These are phyloP conservation scores for Fraxinus pennsylvanica DNA, from an alignment of 257 asterid genomes.

Conservation along the genomic window DNA sequence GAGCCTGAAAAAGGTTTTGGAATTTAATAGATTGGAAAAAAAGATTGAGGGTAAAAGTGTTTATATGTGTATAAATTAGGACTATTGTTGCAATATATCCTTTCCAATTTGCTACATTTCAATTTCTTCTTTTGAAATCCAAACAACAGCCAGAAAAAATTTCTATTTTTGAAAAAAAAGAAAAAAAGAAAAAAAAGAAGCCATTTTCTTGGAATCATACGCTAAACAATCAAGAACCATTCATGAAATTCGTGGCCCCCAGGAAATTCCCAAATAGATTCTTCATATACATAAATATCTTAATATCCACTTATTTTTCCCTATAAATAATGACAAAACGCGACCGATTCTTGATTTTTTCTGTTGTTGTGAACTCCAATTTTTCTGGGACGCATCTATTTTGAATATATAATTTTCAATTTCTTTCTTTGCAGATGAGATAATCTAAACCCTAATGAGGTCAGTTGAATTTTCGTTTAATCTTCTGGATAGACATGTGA, in stretches of 20 bases:
- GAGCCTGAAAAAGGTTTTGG: neutral
- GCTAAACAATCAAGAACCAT: slow-evolving; percentile 42
- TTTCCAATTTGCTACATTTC: neutral
- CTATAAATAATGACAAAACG: neutral
- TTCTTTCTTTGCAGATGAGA: slow-evolving; percentile 33
- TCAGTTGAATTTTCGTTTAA: slow-evolving; percentile 20
- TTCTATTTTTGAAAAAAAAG: slow-evolving; percentile 6
- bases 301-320: slow-evolving; percentile 28
- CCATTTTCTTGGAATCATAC: slow-evolving; percentile 24
- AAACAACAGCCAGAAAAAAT: slow-evolving; percentile 43
- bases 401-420: neutral
- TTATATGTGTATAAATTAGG: neutral
- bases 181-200: neutral
- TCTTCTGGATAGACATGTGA: slow-evolving; percentile 5
- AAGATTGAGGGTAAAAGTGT: neutral
- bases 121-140: neutral
- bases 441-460: slow-evolving; percentile 35
- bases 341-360: slow-evolving; percentile 21
- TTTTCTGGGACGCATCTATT: neutral
- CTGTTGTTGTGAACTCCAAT: slow-evolving; percentile 1
- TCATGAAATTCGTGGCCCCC: slow-evolving; percentile 60
- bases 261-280: slow-evolving; percentile 34
- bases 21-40: too few species aligned
- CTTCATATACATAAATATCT: slow-evolving; percentile 28
- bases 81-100: neutral